Base-by-base conservation (phyloP, 495 filamentous ascomycete genomes). In the Aspergillus sclerotiicarbonarius region DNA sequence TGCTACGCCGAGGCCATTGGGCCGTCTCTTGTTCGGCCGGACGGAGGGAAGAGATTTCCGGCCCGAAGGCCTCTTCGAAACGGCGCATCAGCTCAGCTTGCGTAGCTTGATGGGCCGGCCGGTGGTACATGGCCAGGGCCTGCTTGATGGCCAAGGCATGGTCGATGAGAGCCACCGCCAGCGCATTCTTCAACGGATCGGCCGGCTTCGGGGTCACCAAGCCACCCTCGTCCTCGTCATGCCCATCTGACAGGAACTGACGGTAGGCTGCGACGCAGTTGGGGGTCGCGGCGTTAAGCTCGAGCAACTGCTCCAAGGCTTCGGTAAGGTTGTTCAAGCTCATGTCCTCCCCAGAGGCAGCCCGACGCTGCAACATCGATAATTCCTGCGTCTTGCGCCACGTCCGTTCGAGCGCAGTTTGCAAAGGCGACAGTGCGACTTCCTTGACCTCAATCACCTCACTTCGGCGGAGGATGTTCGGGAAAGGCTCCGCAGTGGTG, bases 351-450 rank as follows among this genome's bases (percentile, higher is more conserved):
- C 90, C 88, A 19, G 91, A 87, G 6, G 79, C 73, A n/a, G 92
- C 80, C 39, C 84, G 83, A 65, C 86, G 87, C 67, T 95, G 91
- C 8, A 96, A 71, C 10, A 80, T 62, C 9, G 82, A 75, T 73
- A 98, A 80, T 68, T 98, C 95, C 49, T 87, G 82, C 10, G 93
- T 94, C 78, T 97, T 97, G 51, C 91, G 83, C 65, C 88, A 85
- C 35, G 95, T 90, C n/a, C 93, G 84, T 68, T 97, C 93, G 46
- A 98, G 82, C 5, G 90, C 94, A 7, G 91, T 93, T 65, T 98
- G 88, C 57, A 93, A 75, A 8, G 93, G 89, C 20, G 83, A 82
- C 13, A 96, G 69, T 3, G 80, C 79, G 19, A 90, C 68, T 29
- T 85, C 84, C n/a, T 84, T 75, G n/a, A 82, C 78, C 4, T 80